Base-by-base conservation (phyloP, 2,329 filamentous ascomycete genomes). In the Venturia oleaginea region DNA sequence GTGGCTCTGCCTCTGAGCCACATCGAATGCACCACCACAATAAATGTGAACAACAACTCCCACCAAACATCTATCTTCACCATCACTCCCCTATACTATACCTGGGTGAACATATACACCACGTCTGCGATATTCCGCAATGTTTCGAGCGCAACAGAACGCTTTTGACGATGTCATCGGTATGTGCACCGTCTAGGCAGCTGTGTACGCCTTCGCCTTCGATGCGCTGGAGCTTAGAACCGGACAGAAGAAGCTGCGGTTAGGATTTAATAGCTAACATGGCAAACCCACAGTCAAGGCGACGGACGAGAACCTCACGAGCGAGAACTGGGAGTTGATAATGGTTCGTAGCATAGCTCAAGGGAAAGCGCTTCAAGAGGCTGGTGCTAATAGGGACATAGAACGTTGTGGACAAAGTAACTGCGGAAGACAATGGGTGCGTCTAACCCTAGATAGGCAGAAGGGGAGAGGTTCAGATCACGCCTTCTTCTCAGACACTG, bases 261-360 rank as follows among this genome's bases (percentile, higher is more conserved):
- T 42, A 51, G 11, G 2, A 27, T n/a, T n/a, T 7, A 27, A 13
- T 37, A 17, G n/a, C 42, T 54, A 37, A 60, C 27, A 30, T 37
- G 34, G 11, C n/a, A 19, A 30, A 38, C 15, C 8, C 37, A 69
- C 71, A 88, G 87, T 85, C 72, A 89, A 89, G 78, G 92, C 94
- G 73, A 99, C 94, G 65, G 94, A 99, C 78, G 94, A 99, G 83
- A 99, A 97, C 77, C 84, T 97, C 71, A 97, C 92, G 85, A 95
- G 78, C 66, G 82, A 84, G 77, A 89, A 89, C 74, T 90, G 87
- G 87, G 87, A 89, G 74, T 87, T 81, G 69, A 87, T 88, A 69
- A 78, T 88, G 70, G 82, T 84, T 79, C 68, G 77, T 66, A 38
- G 15, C 40, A 19, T 43, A 42, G 61, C 24, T 24, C 11, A 24